Base-by-base conservation (phyloP, 2,329 filamentous ascomycete genomes). In the Trichoderma hamatum region DNA sequence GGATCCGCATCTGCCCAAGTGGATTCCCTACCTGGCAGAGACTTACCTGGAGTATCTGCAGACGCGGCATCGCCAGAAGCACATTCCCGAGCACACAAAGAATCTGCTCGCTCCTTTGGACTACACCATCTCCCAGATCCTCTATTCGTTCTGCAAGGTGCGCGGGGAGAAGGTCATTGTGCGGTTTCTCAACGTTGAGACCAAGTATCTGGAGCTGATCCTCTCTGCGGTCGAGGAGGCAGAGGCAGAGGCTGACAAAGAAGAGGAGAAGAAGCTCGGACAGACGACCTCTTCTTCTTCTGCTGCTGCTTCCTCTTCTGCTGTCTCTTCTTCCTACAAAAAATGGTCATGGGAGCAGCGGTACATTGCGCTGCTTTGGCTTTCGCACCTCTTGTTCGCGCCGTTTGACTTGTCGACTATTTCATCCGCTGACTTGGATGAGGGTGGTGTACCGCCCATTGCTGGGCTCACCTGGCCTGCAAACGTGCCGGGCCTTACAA, bases 131-230 rank as follows among this genome's bases (percentile, higher is more conserved):
- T 93, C 91, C 78, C 88, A 86, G 71, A 84, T 98, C 2, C 80
- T 99, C 43, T 98, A 98, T 77, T 91, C 90, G 0, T 91, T 99
- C 70, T 97, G 94, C 84, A 99, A 99, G 80, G 91, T 98, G 62
- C 88, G 96, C 65, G 95, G 96, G 28, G 90, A 96, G 77, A 98
- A 98, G 79, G 91, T 99, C 63, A 90, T 99, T 73, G 89, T 94
- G 64, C 89, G 93, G 52, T 97, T 98, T 76, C 83, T 99, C 72
- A 95, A 92, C 77, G 97, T 96, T 72, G 96, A 98, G 78, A 91
- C 94, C 1, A 90, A 87, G 75, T 91, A 94, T 75, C 86, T 99
- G 16, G 94, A 97, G 77, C 85, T 91, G 0, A 85, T 99, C 70
- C 84, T 97, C 10, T 84, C 86, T 1, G 90, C 91, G 19, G 88